Evolutionary conservation across 257 asterid genomes (phyloP).

Genomic region (Solanum etuberosum): DNA sequence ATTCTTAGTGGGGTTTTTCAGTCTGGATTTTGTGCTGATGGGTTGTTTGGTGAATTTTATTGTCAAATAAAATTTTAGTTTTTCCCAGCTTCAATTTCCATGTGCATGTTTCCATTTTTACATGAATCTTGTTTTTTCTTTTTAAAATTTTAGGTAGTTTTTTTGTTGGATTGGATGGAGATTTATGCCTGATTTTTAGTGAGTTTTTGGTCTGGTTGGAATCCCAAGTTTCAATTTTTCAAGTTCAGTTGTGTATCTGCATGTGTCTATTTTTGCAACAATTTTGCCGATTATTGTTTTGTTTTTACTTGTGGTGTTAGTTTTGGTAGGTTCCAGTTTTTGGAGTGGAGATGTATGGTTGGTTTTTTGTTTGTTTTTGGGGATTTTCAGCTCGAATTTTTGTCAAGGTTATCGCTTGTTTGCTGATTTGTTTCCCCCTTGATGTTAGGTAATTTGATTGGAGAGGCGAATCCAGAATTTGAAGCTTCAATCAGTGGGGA

Average conservation of each 20-base stretch:
- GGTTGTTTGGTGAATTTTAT: neutral
- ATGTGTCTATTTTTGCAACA: neutral
- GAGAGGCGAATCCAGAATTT: neutral
- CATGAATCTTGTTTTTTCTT: neutral
- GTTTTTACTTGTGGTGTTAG: neutral
- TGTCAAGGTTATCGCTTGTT: neutral
- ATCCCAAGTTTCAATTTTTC: neutral
- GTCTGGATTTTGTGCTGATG: neutral
- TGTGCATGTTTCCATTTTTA: neutral
- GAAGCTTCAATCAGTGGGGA: neutral
- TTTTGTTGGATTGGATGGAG: neutral
- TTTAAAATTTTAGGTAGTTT: neutral
- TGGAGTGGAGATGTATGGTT: neutral
- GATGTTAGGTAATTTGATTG: neutral
- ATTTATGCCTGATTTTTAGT: neutral
- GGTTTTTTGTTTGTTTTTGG: neutral
- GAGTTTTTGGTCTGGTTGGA: neutral
- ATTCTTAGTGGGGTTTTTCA: neutral
- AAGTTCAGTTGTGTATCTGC: neutral
- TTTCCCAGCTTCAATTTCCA: neutral
- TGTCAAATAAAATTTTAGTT: neutral
- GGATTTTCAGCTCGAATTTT: too few relatives aligned
- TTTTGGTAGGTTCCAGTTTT: neutral
- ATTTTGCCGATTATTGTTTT: neutral
- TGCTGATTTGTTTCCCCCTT: neutral